These are phyloP conservation scores for Batkoa obscura DNA, from an alignment of 371 early-diverging fungal genomes.

Conservation along the genomic window DNA sequence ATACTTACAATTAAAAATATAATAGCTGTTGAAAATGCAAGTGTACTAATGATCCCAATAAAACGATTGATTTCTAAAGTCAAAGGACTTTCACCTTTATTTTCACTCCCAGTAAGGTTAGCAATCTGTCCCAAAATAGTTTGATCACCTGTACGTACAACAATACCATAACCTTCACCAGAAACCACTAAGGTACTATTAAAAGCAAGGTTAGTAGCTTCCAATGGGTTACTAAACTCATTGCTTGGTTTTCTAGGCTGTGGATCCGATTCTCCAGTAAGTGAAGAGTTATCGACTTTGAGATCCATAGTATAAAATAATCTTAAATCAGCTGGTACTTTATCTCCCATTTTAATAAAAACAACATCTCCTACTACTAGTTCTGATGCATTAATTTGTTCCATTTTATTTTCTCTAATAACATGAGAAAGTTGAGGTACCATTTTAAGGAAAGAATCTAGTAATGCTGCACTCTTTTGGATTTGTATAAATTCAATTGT, in stretches of 20 bases:
- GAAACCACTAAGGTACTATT: constrained; percentile 67
- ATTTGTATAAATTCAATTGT: constrained; percentile 80
- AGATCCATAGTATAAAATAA: constrained; percentile 58
- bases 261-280: constrained; percentile 89
- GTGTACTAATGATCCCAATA: constrained; percentile 62
- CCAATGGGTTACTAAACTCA: constrained; percentile 50
- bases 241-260: constrained; percentile 46
- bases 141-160: constrained; percentile 74
- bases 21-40: constrained; percentile 51
- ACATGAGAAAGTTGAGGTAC: constrained; percentile 63
- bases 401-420: constrained; percentile 47
- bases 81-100: constrained; percentile 43
- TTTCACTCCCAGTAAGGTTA: constrained; percentile 54
- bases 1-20: constrained; percentile 69
- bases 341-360: constrained; percentile 73
- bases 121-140: constrained; percentile 92
- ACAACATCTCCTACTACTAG: constrained; percentile 80
- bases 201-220: constrained; percentile 77
- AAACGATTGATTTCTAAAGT: constrained; percentile 58
- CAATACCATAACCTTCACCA: constrained; percentile 81
- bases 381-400: constrained; percentile 35
- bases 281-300: constrained; percentile 88
- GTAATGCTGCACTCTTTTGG: constrained; percentile 59
- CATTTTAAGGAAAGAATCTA: constrained; percentile 75
- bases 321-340: constrained; percentile 75